These are phyloP conservation scores for Aotearoamyces nothofagi DNA, from an alignment of 2,329 filamentous ascomycete species.

Conservation along the genomic window DNA sequence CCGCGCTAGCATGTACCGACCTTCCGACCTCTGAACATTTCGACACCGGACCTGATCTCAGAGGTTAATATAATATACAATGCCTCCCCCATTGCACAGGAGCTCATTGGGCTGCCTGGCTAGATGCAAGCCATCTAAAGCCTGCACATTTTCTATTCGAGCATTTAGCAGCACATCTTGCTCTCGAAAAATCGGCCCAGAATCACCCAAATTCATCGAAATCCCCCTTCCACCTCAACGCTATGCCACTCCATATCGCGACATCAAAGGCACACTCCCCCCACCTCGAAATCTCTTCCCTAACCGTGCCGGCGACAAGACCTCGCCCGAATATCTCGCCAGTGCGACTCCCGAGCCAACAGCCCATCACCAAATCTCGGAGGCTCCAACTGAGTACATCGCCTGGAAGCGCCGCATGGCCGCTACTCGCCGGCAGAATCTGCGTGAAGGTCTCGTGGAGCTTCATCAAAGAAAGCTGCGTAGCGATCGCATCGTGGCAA, in stretches of 20 bases:
- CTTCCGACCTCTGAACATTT: no score
- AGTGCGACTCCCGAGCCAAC: conserved; percentile 40
- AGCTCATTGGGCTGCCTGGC: conserved; percentile 16
- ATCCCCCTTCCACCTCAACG: conserved; percentile 60
- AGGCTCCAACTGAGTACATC: conserved; percentile 15
- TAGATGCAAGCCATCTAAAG: no score
- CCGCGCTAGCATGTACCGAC: no score
- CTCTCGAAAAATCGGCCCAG: conserved; percentile 60
- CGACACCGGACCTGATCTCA: no score
- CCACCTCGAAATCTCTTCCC: conserved; percentile 70
- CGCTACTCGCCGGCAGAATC: conserved; percentile 50
- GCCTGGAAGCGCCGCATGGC: conserved; percentile 64
- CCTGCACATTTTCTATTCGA: no score
- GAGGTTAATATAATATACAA: no score
- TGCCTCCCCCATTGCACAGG: conserved; percentile 15
- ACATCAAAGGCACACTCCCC: conserved; percentile 66
- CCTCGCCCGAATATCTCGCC: conserved; percentile 41
- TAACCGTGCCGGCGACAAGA: conserved; percentile 40
- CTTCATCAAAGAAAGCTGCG: conserved; percentile 51
- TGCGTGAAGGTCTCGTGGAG: conserved; percentile 54
- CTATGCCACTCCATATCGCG: conserved; percentile 25
- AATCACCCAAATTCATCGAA: conserved; percentile 78
- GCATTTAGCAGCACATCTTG: no score
- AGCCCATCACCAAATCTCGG: conserved; percentile 6
- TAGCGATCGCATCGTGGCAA: conserved; percentile 21